phyloP scores from a whole-genome alignment of 768 basidiomycete genomes.

The Tylopilus rubrobrunneus region DNA sequence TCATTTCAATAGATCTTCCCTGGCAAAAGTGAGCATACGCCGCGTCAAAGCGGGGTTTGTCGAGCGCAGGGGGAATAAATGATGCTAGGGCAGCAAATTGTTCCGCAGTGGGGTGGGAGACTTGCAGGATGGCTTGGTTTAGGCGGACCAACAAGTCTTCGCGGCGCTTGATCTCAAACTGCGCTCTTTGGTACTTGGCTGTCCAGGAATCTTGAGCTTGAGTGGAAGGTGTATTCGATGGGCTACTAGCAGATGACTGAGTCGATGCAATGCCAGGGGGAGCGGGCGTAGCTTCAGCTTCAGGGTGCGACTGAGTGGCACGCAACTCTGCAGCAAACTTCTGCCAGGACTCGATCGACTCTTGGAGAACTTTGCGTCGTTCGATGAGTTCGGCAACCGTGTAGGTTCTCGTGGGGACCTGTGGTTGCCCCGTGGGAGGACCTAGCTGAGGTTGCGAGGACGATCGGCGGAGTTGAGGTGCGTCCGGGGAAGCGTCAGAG shows the following conservation, averaged over 20 bases:
- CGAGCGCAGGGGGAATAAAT: constrained; percentile 28
- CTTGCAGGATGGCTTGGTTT: constrained; percentile 26
- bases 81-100: constrained; percentile 25
- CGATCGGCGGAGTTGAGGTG: constrained; percentile 25
- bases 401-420: constrained; percentile 18
- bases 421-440: constrained; percentile 12
- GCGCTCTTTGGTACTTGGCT: constrained; percentile 21
- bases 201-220: constrained; percentile 19
- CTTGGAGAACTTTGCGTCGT: constrained; percentile 22
- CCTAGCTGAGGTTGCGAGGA: constrained; percentile 27
- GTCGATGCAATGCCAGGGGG: background rate
- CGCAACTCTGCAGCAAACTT: constrained; percentile 18
- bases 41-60: constrained; percentile 25
- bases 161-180: constrained; percentile 30
- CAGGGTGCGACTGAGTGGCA: constrained; percentile 12
- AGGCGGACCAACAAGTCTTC: constrained; percentile 26
- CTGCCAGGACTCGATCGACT: constrained; percentile 25
- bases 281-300: constrained; percentile 1
- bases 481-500: constrained; percentile 9
- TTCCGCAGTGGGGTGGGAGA: constrained; percentile 20
- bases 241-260: background rate
- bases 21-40: constrained; percentile 29
- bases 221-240: background rate
- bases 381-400: constrained; percentile 26
- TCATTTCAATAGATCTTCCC: constrained; percentile 23